Conservation (phyloP, 169 alveolate species). For the Plasmodium cynomolgi region DNA sequence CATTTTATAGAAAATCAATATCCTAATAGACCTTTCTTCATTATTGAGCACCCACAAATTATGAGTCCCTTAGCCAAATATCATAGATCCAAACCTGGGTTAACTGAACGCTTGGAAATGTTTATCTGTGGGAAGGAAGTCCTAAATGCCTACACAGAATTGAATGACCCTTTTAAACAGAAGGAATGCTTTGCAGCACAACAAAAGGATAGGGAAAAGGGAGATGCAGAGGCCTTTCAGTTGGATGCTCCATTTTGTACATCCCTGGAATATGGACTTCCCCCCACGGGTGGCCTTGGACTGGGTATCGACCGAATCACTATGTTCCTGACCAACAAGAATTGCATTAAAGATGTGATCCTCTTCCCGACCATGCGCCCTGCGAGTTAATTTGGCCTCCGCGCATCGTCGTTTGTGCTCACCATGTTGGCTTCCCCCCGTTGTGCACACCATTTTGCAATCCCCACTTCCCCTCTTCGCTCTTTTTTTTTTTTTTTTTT, state of each 20-base stretch:
- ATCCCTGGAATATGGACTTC: slow-evolving; percentile 94
- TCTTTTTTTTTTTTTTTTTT: not conserved
- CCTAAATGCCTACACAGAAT: slow-evolving; percentile 99
- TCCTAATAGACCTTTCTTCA: slow-evolving; percentile 92
- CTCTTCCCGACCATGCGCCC: slow-evolving; percentile 76
- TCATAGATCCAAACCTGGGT: slow-evolving; percentile 92
- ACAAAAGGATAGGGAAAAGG: slow-evolving; percentile 82
- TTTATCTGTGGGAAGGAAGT: slow-evolving; percentile 97
- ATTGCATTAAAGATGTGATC: slow-evolving; percentile 88
- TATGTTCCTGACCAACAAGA: slow-evolving; percentile 93
- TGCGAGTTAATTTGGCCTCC: not conserved
- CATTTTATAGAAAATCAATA: slow-evolving; percentile 94
- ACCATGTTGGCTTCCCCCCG: not conserved
- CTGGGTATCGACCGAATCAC: slow-evolving; percentile 96
- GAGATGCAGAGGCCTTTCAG: slow-evolving; percentile 91
- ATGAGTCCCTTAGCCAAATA: slow-evolving; percentile 99
- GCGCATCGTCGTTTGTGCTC: not conserved
- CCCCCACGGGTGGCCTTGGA: slow-evolving; percentile 98
- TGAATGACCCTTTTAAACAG: slow-evolving; percentile 98
- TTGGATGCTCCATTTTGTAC: slow-evolving; percentile 94
- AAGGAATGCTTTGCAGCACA: slow-evolving; percentile 93
- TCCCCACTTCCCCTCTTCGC: not conserved
- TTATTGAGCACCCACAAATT: slow-evolving; percentile 98
- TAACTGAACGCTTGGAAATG: slow-evolving; percentile 98
- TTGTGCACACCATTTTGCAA: not conserved